Conservation (phyloP, 306 rosid species). For the Herpetospermum pedunculosum region DNA sequence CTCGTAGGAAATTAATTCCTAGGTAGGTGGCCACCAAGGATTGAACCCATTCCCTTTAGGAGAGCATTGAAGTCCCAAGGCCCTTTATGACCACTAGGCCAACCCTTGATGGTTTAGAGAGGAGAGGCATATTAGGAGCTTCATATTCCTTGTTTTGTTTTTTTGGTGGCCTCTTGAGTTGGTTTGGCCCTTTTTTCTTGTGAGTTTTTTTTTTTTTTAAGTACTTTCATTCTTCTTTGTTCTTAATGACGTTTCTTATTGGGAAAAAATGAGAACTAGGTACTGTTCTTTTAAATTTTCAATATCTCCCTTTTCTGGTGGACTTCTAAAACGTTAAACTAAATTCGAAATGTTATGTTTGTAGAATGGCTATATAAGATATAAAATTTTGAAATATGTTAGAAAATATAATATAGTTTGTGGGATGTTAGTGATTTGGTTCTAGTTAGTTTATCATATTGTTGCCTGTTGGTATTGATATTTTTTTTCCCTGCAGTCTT, state of each 20-base stretch:
- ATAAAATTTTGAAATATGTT: background rate
- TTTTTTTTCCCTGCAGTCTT: slow-evolving; percentile 50
- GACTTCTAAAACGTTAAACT: background rate
- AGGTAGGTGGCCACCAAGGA: too few species aligned
- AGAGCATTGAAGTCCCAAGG: too few species aligned
- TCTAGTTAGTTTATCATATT: background rate
- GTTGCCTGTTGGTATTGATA: background rate
- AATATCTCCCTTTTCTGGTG: background rate
- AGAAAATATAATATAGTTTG: background rate
- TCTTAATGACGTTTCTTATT: background rate
- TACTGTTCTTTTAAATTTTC: background rate
- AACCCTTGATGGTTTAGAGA: too few species aligned
- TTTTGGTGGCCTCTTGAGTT: background rate
- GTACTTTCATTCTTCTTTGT: background rate
- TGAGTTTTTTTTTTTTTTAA: background rate
- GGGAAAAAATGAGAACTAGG: background rate
- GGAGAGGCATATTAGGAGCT: background rate
- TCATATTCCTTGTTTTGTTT: background rate
- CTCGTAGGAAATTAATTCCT: too few species aligned
- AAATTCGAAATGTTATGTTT: background rate
- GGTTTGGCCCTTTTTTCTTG: background rate
- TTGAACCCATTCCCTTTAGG: too few species aligned
- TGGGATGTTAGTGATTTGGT: background rate
- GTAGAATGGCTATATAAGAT: background rate
- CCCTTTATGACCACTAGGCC: too few species aligned